phyloP scores from a whole-genome alignment of 1,139 yeast species.

The Debaryomyces singareniensis region DNA sequence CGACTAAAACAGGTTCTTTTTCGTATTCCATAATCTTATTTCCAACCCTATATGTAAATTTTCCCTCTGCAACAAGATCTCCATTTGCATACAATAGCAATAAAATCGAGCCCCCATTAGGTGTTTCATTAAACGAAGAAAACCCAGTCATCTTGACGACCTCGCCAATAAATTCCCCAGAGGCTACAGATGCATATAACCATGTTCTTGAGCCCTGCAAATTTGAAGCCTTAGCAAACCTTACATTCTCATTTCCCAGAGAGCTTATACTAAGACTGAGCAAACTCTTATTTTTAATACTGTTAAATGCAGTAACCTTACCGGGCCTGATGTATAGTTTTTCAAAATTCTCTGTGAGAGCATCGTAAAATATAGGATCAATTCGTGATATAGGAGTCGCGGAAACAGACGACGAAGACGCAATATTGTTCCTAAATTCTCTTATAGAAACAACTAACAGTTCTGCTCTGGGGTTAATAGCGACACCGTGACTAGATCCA shows the following conservation, averaged over 20 bases:
- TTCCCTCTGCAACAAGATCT: slow-evolving; percentile 51
- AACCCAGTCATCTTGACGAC: slow-evolving; percentile 55
- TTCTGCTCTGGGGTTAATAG: slow-evolving; percentile 78
- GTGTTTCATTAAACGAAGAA: slow-evolving; percentile 24
- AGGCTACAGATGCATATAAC: slow-evolving; percentile 74
- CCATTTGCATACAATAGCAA: slow-evolving; percentile 65
- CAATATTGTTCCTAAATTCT: slow-evolving; percentile 61
- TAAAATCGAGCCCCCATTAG: slow-evolving; percentile 48
- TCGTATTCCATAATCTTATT: slow-evolving; percentile 37
- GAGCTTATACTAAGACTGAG: slow-evolving; percentile 45
- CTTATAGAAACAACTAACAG: slow-evolving; percentile 64
- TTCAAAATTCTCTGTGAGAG: slow-evolving; percentile 54
- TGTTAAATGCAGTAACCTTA: slow-evolving; percentile 34
- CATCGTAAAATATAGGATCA: slow-evolving; percentile 58
- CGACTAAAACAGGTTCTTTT: slow-evolving; percentile 28
- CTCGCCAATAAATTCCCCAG: slow-evolving; percentile 73
- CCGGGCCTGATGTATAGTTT: slow-evolving; percentile 55
- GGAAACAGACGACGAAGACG: slow-evolving; percentile 26
- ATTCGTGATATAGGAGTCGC: slow-evolving; percentile 55
- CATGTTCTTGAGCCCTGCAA: slow-evolving; percentile 49
- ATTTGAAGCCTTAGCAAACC: slow-evolving; percentile 65
- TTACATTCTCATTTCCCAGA: slow-evolving; percentile 41
- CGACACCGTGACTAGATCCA: slow-evolving; percentile 75
- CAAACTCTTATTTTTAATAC: slow-evolving; percentile 27
- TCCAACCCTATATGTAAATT: slow-evolving; percentile 34